phyloP scores from a whole-genome alignment of 768 basidiomycete species.

The Tephrocybe sp. region DNA sequence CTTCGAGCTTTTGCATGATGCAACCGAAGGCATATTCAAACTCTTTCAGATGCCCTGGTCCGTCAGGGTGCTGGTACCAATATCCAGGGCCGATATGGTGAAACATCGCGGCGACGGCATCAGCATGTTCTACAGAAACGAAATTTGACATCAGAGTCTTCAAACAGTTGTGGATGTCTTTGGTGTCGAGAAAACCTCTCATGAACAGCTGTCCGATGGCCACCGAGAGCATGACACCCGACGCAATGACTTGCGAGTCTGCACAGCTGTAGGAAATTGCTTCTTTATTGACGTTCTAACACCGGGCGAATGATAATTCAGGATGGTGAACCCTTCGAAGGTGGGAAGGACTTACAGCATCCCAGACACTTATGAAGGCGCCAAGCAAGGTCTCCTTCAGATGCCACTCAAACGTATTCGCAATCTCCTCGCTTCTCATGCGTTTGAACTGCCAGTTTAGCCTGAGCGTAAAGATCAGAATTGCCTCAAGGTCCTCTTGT shows the following conservation, averaged over 20 bases:
- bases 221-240: constrained; percentile 12
- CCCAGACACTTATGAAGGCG: constrained; percentile 22
- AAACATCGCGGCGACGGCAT: constrained; percentile 15
- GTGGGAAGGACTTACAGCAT: constrained; percentile 15
- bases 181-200: constrained; percentile 10
- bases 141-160: constrained; percentile 15
- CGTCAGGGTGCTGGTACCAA: constrained; percentile 17
- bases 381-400: constrained; percentile 17
- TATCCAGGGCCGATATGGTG: constrained; percentile 13
- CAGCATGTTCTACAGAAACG: constrained; percentile 19
- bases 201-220: constrained; percentile 14
- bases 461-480: constrained; percentile 9
- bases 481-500: constrained; percentile 5
- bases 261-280: constrained; percentile 14
- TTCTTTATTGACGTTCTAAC: constrained; percentile 14
- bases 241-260: neutral
- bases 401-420: constrained; percentile 17
- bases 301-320: neutral
- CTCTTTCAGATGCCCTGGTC: constrained; percentile 9
- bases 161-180: constrained; percentile 15
- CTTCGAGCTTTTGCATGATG: constrained; percentile 11
- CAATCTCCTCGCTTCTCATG: constrained; percentile 13
- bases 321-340: neutral
- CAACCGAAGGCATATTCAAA: constrained; percentile 3
- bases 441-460: constrained; percentile 11